Conservation (phyloP, 78 protist genomes). For the Dictyostelium brefeldianum region DNA sequence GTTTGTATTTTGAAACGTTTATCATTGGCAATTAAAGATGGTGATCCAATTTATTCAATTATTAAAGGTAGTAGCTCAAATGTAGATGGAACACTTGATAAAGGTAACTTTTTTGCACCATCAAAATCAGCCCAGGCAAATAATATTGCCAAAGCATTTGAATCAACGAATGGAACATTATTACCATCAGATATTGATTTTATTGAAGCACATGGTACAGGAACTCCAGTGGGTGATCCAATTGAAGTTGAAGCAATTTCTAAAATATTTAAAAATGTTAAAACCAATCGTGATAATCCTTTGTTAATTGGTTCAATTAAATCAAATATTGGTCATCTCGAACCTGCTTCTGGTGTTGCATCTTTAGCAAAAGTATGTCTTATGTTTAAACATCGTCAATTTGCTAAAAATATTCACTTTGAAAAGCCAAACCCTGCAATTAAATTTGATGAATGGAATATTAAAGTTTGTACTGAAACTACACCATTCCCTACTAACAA, state of each 20-base stretch:
- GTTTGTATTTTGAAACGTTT: not conserved
- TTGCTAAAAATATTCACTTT: too few species aligned
- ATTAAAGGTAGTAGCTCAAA: slow-evolving; percentile 7
- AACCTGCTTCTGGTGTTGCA: not conserved
- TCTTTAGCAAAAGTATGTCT: too few species aligned
- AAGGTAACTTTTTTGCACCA: not conserved
- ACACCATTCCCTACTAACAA: too few species aligned
- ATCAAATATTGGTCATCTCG: slow-evolving; percentile 89
- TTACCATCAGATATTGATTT: slow-evolving; percentile 20
- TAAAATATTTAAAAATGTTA: not conserved
- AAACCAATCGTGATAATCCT: not conserved
- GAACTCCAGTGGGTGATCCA: slow-evolving; percentile 82
- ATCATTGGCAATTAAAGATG: not conserved
- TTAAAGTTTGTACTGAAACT: too few species aligned
- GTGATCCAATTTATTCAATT: not conserved
- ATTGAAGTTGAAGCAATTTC: slow-evolving; percentile 47
- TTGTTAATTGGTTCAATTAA: slow-evolving; percentile 81
- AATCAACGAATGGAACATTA: not conserved
- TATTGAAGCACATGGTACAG: slow-evolving; percentile 80
- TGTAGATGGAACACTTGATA: slow-evolving; percentile 1
- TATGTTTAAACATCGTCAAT: too few species aligned
- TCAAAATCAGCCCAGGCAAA: not conserved
- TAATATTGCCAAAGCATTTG: not conserved
- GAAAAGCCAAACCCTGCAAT: too few species aligned
- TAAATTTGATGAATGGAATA: too few species aligned